These are phyloP conservation scores for Coriolopsis trogii DNA, from an alignment of 1,284 basidiomycete genomes.

Conservation along the genomic window DNA sequence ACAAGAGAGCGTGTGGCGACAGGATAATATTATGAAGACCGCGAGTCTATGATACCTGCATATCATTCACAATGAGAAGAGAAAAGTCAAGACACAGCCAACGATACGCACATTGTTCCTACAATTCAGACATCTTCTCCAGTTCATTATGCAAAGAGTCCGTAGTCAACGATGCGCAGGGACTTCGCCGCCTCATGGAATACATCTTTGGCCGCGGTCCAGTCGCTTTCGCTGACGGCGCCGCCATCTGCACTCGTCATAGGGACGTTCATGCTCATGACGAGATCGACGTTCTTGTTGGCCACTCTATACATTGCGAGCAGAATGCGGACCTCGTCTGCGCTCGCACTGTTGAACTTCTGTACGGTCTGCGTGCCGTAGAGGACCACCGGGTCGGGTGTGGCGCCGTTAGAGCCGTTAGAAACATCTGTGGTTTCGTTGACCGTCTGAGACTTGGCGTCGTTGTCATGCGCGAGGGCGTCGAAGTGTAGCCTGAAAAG, in stretches of 20 bases:
- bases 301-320: constrained; percentile 82
- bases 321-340: constrained; percentile 75
- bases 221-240: constrained; percentile 41
- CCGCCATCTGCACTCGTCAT: constrained; percentile 47
- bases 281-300: constrained; percentile 73
- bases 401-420: constrained; percentile 48
- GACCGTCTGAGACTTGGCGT: constrained; percentile 59
- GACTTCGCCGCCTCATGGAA: constrained; percentile 64
- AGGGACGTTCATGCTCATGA: constrained; percentile 83
- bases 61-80: background rate
- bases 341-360: constrained; percentile 71
- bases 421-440: constrained; percentile 43
- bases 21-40: too few relatives aligned
- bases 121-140: background rate
- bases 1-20: too few relatives aligned
- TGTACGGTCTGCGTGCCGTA: constrained; percentile 70
- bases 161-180: constrained; percentile 72
- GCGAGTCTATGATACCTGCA: background rate
- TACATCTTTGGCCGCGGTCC: constrained; percentile 44
- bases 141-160: constrained; percentile 63
- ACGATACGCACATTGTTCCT: background rate
- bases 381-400: constrained; percentile 65
- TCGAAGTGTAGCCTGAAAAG: constrained; percentile 85
- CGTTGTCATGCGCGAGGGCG: constrained; percentile 92
- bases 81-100: background rate